Percentiles rank a stretch among this genome's conserved stretches.
Evolutionary conservation across 805 yeast genomes (phyloP).

Genomic region (Teunomyces stri): DNA sequence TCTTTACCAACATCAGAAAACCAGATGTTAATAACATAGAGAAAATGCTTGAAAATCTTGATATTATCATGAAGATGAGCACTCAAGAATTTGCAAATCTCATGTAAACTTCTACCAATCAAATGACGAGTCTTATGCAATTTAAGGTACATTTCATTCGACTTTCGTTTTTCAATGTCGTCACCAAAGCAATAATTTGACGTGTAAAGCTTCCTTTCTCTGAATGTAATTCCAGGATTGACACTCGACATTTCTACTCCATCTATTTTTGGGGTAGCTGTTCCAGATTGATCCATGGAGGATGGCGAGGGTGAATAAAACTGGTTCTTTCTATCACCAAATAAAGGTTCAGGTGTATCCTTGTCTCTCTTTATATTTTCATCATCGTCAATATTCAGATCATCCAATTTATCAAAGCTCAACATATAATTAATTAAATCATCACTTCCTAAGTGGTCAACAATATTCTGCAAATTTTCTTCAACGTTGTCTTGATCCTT

Average conservation of each 20-base stretch:
- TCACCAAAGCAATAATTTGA: slow-evolving; percentile 65
- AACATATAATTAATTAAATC: slow-evolving; percentile 16
- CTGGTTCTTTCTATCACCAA: slow-evolving; percentile 5
- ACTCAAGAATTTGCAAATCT: slow-evolving; percentile 46
- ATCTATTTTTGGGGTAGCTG: slow-evolving; percentile 44
- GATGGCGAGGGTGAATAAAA: slow-evolving; percentile 5
- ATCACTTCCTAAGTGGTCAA: slow-evolving; percentile 12
- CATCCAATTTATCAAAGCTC: slow-evolving; percentile 6
- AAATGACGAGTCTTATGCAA: slow-evolving; percentile 61
- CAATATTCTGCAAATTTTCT: slow-evolving; percentile 33
- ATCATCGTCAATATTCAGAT: slow-evolving; percentile 13
- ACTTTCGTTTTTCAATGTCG: slow-evolving; percentile 43
- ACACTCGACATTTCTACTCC: slow-evolving; percentile 45
- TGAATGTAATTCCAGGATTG: slow-evolving; percentile 54
- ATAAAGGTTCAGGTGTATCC: slow-evolving; percentile 5
- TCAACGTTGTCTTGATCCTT: slow-evolving; percentile 28
- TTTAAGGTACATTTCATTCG: slow-evolving; percentile 28
- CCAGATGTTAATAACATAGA: slow-evolving; percentile 72
- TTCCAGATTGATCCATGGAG: slow-evolving; percentile 34
- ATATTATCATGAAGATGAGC: slow-evolving; percentile 60
- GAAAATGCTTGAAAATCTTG: slow-evolving; percentile 55
- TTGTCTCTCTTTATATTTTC: slow-evolving; percentile 14
- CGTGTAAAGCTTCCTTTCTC: slow-evolving; percentile 61
- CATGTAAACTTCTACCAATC: slow-evolving; percentile 65
- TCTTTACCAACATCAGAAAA: slow-evolving; percentile 79